Evolutionary conservation across 2,329 filamentous ascomycete genomes (phyloP), one percentile per base, ranked within the genome.

Genomic region (Tolypocladium guangdongense): DNA sequence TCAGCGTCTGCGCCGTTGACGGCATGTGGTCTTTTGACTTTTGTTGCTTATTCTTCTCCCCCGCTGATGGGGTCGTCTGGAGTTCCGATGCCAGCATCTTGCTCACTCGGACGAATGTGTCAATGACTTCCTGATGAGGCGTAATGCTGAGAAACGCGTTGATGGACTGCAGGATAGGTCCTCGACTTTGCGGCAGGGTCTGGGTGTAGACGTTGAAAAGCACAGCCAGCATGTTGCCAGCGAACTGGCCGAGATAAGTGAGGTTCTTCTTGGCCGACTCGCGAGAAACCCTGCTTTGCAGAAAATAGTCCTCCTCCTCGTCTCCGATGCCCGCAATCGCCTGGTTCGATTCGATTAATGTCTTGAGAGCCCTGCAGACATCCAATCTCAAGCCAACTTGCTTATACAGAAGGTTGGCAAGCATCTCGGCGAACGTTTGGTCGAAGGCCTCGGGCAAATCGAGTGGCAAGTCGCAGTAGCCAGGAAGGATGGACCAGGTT

Each of bases 191-290:
- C 2, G 93, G 92, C 30, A 99, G 78, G 1, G 93, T 99, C 69
- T 96, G 88, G 58, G 88, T 96, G 73, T 99, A 99, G 46, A 99
- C 92, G 66, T 99, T 99, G 78, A 99, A 97, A n/a, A 99, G 75
- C 0, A 97, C 92, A 7, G 93, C 91, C 43, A 99, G 81, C 71
- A 99, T 81, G 63, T 97, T 97, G 56, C 86, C 86, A 1, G 92
- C 80, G 64, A 93, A 91, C 1, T 75, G 74, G 18, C 88, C 83
- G 14, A 99, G 76, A 66, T 95, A 86, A n/a, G 82, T 74, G 39
- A 97, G 73, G 65, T 96, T 96, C 69, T 85, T 84, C 66, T 83
- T 75, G 0, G 93, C 92, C 39, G 83, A 77, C 4, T 76, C 80
- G 66, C 87, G 90, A 4, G 87, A 84, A 16, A 96, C 81, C 50